These are phyloP conservation scores for Laguncularia racemosa DNA, from an alignment of 345 rosid genomes.

Conservation along the genomic window DNA sequence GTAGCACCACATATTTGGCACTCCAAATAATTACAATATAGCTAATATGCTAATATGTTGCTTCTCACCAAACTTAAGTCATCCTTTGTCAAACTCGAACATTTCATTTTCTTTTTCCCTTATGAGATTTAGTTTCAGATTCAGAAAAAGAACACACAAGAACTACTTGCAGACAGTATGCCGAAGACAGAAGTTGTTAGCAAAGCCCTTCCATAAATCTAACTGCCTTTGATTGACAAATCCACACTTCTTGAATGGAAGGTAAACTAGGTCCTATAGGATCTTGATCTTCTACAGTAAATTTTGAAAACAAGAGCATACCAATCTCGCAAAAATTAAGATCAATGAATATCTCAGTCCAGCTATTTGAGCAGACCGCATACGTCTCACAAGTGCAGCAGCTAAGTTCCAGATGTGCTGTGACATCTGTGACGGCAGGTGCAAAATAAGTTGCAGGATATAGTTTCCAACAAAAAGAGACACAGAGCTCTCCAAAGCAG, in stretches of 20 bases:
- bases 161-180: too few relatives aligned
- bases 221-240: too few relatives aligned
- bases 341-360: slow-evolving; percentile 75
- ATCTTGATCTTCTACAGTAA: background rate
- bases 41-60: too few relatives aligned
- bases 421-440: slow-evolving; percentile 83
- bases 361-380: slow-evolving; percentile 76
- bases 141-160: too few relatives aligned
- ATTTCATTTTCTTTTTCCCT: too few relatives aligned
- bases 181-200: too few relatives aligned
- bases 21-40: too few relatives aligned
- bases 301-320: slow-evolving; percentile 18
- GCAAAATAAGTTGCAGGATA: slow-evolving; percentile 86
- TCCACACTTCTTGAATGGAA: background rate
- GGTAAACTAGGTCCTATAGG: background rate
- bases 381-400: slow-evolving; percentile 79
- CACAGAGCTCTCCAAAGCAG: slow-evolving; percentile 83
- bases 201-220: too few relatives aligned
- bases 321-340: slow-evolving; percentile 90
- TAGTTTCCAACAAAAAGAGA: slow-evolving; percentile 89
- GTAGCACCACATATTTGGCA: too few relatives aligned
- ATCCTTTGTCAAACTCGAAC: too few relatives aligned
- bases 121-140: too few relatives aligned
- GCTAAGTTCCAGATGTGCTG: slow-evolving; percentile 63
- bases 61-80: too few relatives aligned